phyloP scores from a whole-genome alignment of 352 stramenopile species.

The Vaucheria bursata region DNA sequence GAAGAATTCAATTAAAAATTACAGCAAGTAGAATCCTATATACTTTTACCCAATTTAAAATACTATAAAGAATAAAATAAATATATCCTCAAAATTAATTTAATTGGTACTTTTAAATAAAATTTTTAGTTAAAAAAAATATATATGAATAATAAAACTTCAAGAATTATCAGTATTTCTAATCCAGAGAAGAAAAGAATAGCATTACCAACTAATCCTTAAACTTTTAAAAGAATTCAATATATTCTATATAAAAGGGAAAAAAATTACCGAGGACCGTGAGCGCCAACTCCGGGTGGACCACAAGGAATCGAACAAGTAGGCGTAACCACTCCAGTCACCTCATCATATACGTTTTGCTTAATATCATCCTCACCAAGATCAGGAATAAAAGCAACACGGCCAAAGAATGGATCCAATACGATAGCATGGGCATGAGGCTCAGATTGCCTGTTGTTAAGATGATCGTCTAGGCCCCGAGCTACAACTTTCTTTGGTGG shows the following conservation, averaged over 20 bases:
- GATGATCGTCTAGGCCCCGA: slow-evolving; percentile 25
- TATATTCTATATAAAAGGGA: neutral
- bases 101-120: too few species aligned
- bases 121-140: too few species aligned
- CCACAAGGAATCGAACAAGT: slow-evolving; percentile 60
- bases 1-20: too few species aligned
- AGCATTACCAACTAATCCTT: too few species aligned
- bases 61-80: too few species aligned
- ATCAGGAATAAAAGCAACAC: slow-evolving; percentile 62
- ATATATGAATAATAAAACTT: too few species aligned
- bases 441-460: slow-evolving; percentile 60
- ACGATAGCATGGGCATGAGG: slow-evolving; percentile 68
- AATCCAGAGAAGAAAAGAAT: too few species aligned
- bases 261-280: slow-evolving; percentile 53
- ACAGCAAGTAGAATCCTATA: too few species aligned
- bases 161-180: too few species aligned
- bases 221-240: too few species aligned
- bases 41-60: too few species aligned
- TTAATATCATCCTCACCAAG: slow-evolving; percentile 60
- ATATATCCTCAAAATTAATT: too few species aligned
- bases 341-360: slow-evolving; percentile 61
- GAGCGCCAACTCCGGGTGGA: slow-evolving; percentile 54
- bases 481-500: slow-evolving; percentile 53
- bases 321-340: slow-evolving; percentile 50
- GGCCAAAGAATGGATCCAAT: slow-evolving; percentile 63